phyloP scores from a whole-genome alignment of 177 flowering plant genomes.

The Vitis hybrid region DNA sequence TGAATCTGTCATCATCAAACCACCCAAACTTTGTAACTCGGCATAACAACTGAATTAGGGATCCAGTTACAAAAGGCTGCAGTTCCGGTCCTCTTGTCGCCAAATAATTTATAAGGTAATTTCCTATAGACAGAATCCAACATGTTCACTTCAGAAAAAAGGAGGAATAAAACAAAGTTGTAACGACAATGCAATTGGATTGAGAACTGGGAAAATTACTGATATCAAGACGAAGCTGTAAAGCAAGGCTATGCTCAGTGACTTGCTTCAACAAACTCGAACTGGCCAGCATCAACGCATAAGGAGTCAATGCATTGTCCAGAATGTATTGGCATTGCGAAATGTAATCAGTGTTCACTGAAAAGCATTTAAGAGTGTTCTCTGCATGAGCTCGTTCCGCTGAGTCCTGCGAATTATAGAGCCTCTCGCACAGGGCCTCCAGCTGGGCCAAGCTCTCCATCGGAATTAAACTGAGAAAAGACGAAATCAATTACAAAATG shows the following conservation, averaged over 20 bases:
- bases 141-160: background rate
- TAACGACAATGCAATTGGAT: background rate
- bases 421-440: slow-evolving; percentile 96
- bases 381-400: slow-evolving; percentile 94
- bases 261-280: slow-evolving; percentile 98
- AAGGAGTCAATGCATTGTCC: slow-evolving; percentile 88
- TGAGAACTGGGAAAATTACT: slow-evolving; percentile 41
- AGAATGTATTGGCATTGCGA: slow-evolving; percentile 96
- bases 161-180: background rate
- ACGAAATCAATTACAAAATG: background rate
- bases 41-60: slow-evolving; percentile 82
- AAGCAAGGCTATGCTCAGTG: slow-evolving; percentile 85
- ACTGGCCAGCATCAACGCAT: slow-evolving; percentile 97
- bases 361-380: slow-evolving; percentile 89
- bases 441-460: slow-evolving; percentile 94
- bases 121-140: slow-evolving; percentile 57
- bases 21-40: slow-evolving; percentile 96
- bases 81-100: slow-evolving; percentile 92
- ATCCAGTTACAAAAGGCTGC: slow-evolving; percentile 86
- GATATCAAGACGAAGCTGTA: slow-evolving; percentile 96
- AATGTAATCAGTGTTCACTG: slow-evolving; percentile 82
- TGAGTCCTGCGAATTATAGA: slow-evolving; percentile 93
- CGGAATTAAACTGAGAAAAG: slow-evolving; percentile 3
- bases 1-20: slow-evolving; percentile 94
- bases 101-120: slow-evolving; percentile 81